Conservation (phyloP, 2,329 filamentous ascomycete genomes). For the Biscogniauxia mediterranea region DNA sequence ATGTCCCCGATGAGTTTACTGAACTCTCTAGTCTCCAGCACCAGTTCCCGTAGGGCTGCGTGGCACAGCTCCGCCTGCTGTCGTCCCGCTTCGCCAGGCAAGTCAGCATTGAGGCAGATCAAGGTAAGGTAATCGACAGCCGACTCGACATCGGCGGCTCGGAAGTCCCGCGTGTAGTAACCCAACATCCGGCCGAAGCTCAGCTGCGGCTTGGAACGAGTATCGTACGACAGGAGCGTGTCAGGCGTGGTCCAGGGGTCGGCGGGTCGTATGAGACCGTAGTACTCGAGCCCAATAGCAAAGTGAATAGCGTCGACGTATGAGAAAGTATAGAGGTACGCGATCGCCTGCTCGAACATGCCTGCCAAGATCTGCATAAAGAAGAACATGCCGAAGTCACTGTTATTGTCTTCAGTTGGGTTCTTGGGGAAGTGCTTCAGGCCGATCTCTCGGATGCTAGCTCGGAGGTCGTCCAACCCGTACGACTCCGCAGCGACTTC, state of each 20-base stretch:
- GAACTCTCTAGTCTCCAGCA: slow-evolving; percentile 96
- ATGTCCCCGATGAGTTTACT: slow-evolving; percentile 92
- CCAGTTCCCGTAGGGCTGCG: slow-evolving; percentile 87
- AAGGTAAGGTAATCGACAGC: slow-evolving; percentile 91
- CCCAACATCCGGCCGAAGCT: slow-evolving; percentile 94
- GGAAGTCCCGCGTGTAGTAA: slow-evolving; percentile 94
- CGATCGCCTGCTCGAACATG: slow-evolving; percentile 90
- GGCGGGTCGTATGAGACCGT: slow-evolving; percentile 83
- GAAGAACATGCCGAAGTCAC: slow-evolving; percentile 87
- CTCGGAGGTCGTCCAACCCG: slow-evolving; percentile 67
- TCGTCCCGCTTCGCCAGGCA: slow-evolving; percentile 69
- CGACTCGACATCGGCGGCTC: slow-evolving; percentile 81
- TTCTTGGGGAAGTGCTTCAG: slow-evolving; percentile 86
- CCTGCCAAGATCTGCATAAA: slow-evolving; percentile 87
- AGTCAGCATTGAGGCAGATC: slow-evolving; percentile 87
- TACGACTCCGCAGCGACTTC: slow-evolving; percentile 67
- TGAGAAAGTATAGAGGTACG: slow-evolving; percentile 87
- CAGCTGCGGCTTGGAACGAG: slow-evolving; percentile 72
- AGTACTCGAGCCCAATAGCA: slow-evolving; percentile 83
- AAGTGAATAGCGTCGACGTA: slow-evolving; percentile 96
- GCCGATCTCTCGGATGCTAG: slow-evolving; percentile 83
- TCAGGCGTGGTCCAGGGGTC: slow-evolving; percentile 74
- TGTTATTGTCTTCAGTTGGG: slow-evolving; percentile 68
- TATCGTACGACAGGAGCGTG: slow-evolving; percentile 66
- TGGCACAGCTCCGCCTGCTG: slow-evolving; percentile 83